phyloP scores from a whole-genome alignment of 2,329 filamentous ascomycete species.

The Xylaria digitata region DNA sequence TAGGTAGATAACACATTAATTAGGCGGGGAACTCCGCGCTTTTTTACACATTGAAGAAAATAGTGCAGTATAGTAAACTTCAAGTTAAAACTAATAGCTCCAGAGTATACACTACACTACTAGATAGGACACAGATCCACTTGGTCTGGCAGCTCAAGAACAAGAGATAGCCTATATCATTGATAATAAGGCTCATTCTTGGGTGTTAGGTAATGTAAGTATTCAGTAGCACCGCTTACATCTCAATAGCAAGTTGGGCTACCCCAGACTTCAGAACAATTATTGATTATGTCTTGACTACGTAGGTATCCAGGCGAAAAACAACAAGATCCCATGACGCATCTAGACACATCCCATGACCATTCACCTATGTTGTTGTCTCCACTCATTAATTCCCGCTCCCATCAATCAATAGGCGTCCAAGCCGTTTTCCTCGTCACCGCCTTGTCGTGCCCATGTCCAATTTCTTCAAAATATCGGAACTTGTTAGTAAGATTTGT shows the following conservation, averaged over 20 bases:
- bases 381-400: conserved; percentile 16
- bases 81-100: no score
- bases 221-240: no score
- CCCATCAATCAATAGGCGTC: conserved; percentile 16
- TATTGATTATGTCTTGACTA: no score
- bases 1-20: background rate
- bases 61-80: no score
- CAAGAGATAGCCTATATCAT: no score
- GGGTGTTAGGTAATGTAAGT: no score
- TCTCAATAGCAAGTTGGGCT: no score
- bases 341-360: conserved; percentile 25
- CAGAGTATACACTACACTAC: no score
- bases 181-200: no score
- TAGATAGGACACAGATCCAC: no score
- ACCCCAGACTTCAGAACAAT: no score
- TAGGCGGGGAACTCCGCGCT: conserved; percentile 33
- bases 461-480: conserved; percentile 4
- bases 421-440: conserved; percentile 21
- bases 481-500: conserved; percentile 8
- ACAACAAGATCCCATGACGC: background rate
- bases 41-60: background rate
- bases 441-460: conserved; percentile 23
- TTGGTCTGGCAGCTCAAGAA: no score
- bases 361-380: conserved; percentile 22
- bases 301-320: background rate